Evolutionary conservation across 2,329 filamentous ascomycete species (phyloP), one percentile per base, ranked within the genome.

Genomic region (Davidsoniella virescens): DNA sequence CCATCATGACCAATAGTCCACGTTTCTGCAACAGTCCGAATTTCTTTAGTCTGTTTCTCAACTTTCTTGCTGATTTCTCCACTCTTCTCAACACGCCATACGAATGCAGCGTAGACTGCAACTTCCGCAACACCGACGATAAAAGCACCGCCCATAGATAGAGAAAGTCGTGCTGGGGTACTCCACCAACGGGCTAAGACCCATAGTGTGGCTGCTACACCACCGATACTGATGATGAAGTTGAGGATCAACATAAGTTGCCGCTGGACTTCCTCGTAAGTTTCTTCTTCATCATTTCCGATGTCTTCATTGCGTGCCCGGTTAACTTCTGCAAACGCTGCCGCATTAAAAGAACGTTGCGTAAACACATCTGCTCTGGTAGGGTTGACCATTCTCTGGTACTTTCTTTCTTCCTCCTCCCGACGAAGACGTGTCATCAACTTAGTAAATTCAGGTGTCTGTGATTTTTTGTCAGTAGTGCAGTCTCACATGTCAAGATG

Each of bases 171-270:
- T 41, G 78, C 72, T 0, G 84, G 78, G 1, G 81, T 74, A 55
- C 73, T 80, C 84, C 84, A 90, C 72, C 83, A 84, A 47, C 79
- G 71, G 1, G 82, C 82, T 14, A 75, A 73, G n/a, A 87, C 71
- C 85, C 84, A 92, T 33, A 92, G 73, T 6, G 83, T 84, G 2
- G 74, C 78, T 2, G 79, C 82, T 47, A 83, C 84, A 42, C 88
- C 85, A 2, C 90, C 68, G 49, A 95, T 84, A 47, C 86, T 94
- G 49, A 94, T 71, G 38, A 95, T 67, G 47, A 96, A 87, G 63
- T 96, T 98, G 59, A 94, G 72, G 47, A 96, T 87, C 6, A 96
- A 70, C 40, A 84, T 80, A 51, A 92, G 67, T 59, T 92, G 86
- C n/a, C 84, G 73, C 61, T 90, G 82, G 1, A 92, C 71, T 54